Evolutionary conservation across 1,139 yeast species (phyloP), one percentile per base, ranked within the genome.

Genomic region (Candida albicans): DNA sequence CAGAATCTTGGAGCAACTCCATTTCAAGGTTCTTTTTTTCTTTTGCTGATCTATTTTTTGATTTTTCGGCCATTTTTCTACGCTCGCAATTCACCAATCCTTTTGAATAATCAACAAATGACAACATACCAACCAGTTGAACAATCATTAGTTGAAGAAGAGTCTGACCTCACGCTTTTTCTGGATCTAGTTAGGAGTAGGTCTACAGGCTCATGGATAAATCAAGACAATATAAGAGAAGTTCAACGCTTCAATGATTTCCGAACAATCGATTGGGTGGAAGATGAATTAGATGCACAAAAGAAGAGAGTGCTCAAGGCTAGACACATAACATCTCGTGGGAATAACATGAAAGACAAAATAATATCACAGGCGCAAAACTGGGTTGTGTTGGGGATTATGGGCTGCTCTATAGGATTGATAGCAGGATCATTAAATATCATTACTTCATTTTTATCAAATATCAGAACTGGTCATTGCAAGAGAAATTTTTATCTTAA

Each of bases 401-500:
- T 88, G 54, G 99, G 98, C 0, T 59, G 85, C 1, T 54, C 74
- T 2, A 86, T 91, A 42, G 99, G 99, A 1, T 55, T 79, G 2
- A 83, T 90, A 40, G 98, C 99, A 0, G 96, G 89, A 0, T 72
- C 79, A 26, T 67, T 93, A 45, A 90, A 88, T 55, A 79, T 91
- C 28, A 75, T 89, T 22, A 89, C 98, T 0, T 91, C 90, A 43
- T 88, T 93, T 79, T 67, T 93, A n/a, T 84, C 91, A 3, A 86
- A 86, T 58, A 64, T 90, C 50, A 79, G 89, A 50, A 68, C 79
- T 2, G 99, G 99, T 0, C 81, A 84, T 59, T 93, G 98, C 63
- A 61, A 79, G 1, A 65, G 75, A 18, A 82, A 83, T 32, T 80
- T 90, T 59, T 82, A 90, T 54, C 68, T 91, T 36, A 90, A 82